Evolutionary conservation across 192 early-diverging fungal species (phyloP).

Genomic region (Linnemannia zychae): DNA sequence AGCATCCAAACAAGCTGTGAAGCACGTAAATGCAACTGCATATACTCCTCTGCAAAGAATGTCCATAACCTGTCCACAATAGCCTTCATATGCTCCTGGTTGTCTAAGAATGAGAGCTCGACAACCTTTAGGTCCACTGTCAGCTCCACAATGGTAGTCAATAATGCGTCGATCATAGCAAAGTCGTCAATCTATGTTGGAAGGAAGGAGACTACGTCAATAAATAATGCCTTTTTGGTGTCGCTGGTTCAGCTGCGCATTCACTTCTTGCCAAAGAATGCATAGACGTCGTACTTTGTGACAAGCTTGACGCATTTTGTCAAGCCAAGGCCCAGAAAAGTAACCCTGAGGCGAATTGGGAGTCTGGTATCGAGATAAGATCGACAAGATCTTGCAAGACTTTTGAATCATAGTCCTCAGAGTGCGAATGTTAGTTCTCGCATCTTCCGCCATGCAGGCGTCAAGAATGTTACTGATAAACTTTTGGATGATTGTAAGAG

Average conservation of each 20-base stretch:
- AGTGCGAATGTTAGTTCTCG: conserved; percentile 2
- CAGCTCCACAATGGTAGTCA: conserved; percentile 60
- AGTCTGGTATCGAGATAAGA: conserved; percentile 31
- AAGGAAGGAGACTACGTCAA: neutral
- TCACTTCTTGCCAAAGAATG: neutral
- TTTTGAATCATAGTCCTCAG: conserved; percentile 47
- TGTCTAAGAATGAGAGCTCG: conserved; percentile 38
- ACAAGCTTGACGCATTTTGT: conserved; percentile 39
- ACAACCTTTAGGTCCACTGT: conserved; percentile 56
- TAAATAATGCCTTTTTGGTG: neutral
- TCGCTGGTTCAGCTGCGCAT: too few species aligned
- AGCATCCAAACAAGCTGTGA: conserved; percentile 79
- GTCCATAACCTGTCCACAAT: conserved; percentile 77
- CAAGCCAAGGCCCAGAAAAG: conserved; percentile 42
- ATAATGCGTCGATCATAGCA: conserved; percentile 62
- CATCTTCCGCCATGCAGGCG: conserved; percentile 24
- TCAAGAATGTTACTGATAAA: conserved; percentile 53
- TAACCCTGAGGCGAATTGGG: conserved; percentile 22
- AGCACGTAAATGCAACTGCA: conserved; percentile 70
- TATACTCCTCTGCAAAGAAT: conserved; percentile 68
- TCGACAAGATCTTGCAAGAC: conserved; percentile 47
- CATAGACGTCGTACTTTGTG: conserved; percentile 23
- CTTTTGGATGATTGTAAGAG: conserved; percentile 40
- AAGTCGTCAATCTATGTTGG: conserved; percentile 49
- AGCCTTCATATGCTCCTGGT: conserved; percentile 42